These are phyloP conservation scores for Talaromyces trachyspermus DNA, from an alignment of 495 filamentous ascomycete species.

Conservation along the genomic window DNA sequence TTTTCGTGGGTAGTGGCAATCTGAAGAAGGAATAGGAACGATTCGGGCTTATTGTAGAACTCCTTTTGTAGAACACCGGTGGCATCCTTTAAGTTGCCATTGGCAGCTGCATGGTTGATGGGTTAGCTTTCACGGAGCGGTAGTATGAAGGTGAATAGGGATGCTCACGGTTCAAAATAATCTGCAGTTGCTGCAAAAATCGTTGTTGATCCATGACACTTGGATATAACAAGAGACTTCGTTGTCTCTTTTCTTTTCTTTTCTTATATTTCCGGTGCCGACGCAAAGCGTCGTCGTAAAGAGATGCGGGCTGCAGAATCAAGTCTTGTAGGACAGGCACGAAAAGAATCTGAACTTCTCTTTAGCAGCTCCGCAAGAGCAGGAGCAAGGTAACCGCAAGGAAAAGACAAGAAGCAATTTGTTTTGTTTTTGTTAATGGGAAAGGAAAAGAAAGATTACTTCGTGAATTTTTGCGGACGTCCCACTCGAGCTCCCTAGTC, in stretches of 20 bases:
- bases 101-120: constrained; percentile 25
- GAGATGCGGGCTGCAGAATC: constrained; percentile 4
- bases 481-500: not conserved
- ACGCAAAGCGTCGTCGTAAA: constrained; percentile 2
- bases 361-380: not conserved
- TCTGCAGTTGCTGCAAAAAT: constrained; percentile 67
- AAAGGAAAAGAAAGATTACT: constrained; percentile 5
- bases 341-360: not conserved
- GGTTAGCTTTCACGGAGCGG: constrained; percentile 1
- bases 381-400: not conserved
- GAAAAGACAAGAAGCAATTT: not conserved
- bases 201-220: constrained; percentile 62
- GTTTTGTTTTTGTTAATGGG: not conserved
- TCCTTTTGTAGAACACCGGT: constrained; percentile 85
- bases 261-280: constrained; percentile 2
- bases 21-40: constrained; percentile 76
- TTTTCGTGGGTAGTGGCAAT: constrained; percentile 69
- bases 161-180: constrained; percentile 65
- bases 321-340: not conserved
- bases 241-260: not conserved
- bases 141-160: not conserved
- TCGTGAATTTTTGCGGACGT: not conserved
- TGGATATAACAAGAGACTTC: not conserved
- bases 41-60: constrained; percentile 79
- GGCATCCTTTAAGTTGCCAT: constrained; percentile 68